Evolutionary conservation across 305 asterid species (phyloP).

Genomic region (Fraxinus velutina): DNA sequence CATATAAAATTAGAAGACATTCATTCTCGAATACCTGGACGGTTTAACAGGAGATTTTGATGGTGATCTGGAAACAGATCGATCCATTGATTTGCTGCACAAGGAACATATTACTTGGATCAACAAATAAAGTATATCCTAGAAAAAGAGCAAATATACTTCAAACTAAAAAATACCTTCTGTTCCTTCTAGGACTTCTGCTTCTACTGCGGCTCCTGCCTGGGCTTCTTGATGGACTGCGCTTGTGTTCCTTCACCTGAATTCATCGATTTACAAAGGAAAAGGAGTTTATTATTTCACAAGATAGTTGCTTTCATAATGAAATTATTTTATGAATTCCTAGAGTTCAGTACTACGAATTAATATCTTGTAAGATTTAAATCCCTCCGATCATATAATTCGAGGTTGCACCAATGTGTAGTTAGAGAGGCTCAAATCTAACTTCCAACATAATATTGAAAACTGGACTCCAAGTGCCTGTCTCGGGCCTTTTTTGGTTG

Average conservation of each 20-base stretch:
- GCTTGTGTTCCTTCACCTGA: constrained; percentile 72
- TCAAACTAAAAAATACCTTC: constrained; percentile 45
- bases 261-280: not conserved
- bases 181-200: constrained; percentile 74
- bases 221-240: constrained; percentile 79
- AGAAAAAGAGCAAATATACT: constrained; percentile 7
- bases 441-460: not conserved
- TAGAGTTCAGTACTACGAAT: not conserved
- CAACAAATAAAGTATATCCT: not conserved
- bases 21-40: constrained; percentile 42
- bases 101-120: constrained; percentile 3
- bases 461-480: not conserved
- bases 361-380: not conserved
- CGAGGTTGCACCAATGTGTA: not conserved
- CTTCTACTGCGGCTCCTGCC: constrained; percentile 87
- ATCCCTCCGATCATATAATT: not conserved
- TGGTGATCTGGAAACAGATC: constrained; percentile 75
- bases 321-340: not conserved
- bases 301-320: not conserved
- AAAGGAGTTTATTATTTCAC: not conserved
- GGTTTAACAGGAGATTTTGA: constrained; percentile 76
- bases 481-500: not conserved
- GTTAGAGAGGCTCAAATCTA: not conserved
- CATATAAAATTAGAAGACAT: not conserved
- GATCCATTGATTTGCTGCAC: constrained; percentile 60